Evolutionary conservation across 2,329 filamentous ascomycete species (phyloP).

Genomic region (Nothophoma quercina): DNA sequence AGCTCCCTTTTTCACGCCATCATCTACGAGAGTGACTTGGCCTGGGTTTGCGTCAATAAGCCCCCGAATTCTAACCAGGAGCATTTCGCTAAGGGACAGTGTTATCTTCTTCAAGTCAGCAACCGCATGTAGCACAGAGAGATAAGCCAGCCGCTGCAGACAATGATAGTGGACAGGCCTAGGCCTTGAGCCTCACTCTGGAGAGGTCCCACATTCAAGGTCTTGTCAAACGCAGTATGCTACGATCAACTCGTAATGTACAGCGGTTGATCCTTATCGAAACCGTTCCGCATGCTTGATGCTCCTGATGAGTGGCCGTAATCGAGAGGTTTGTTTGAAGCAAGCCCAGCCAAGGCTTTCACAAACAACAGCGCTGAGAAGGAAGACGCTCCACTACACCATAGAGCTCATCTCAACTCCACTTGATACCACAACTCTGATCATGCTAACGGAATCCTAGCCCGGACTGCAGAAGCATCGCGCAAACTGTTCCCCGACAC

Average conservation of each 20-base stretch:
- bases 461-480: constrained; percentile 29
- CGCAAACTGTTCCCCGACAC: constrained; percentile 24
- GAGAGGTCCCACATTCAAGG: constrained; percentile 46
- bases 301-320: constrained; percentile 19
- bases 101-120: neutral
- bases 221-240: constrained; percentile 9
- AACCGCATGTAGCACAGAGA: neutral
- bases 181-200: constrained; percentile 52
- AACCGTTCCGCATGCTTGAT: neutral
- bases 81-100: constrained; percentile 12
- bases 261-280: neutral
- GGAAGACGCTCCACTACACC: constrained; percentile 20
- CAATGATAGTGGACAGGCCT: constrained; percentile 46
- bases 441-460: constrained; percentile 35
- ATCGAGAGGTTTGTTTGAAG: constrained; percentile 22
- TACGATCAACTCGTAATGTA: neutral
- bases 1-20: constrained; percentile 29
- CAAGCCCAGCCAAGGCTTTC: constrained; percentile 11
- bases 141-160: constrained; percentile 22
- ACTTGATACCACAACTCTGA: constrained; percentile 21
- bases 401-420: neutral
- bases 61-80: constrained; percentile 31
- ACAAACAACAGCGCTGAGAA: constrained; percentile 22
- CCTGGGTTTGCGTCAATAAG: neutral
- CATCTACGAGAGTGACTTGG: constrained; percentile 8